Evolutionary conservation across 1,284 basidiomycete genomes (phyloP), one percentile per base, ranked within the genome.

Genomic region (Singerocomus inundabilis): DNA sequence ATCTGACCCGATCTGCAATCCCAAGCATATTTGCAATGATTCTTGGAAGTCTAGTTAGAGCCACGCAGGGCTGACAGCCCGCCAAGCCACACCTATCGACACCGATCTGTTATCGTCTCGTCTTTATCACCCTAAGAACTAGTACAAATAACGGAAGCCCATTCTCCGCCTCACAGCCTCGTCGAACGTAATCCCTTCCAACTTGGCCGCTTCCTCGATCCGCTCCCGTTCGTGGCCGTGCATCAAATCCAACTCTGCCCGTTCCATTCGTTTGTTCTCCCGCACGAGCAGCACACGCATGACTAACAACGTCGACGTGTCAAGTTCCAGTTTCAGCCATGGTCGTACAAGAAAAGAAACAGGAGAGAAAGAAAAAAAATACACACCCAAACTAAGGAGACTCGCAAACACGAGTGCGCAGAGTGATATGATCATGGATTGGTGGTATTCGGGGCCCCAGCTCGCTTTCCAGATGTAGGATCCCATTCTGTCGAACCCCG

Each of bases 381-480:
- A 56, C 56, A 6, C 58, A 79, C 79, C 58, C 12, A 74, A 57
- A 25, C 73, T 64, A 18, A 79, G 57, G 2, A 69, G 30, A 6
- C 66, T 67, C 48, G 71, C 68, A 1, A 78, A 61, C 24, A 60
- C 71, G 6, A 80, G 64, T 1, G 72, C 64, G 38, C 66, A 68
- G 0, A 80, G 56, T 0, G 72, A 74, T 46, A 81, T 77, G n/a
- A 66, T 68, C 77, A 81, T 76, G 0, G 77, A 79, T 44, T 71
- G 77, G 48, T 76, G 79, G 52, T 81, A 82, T 33, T 67, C 49
- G 0, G 78, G 79, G 6, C 73, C 68, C 78, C 79, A 81, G 16
- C 66, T 60, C 3, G 74, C 57, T n/a, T n/a, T n/a, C n/a, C n/a
- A n/a, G n/a, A n/a, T n/a, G n/a, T n/a, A n/a, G n/a, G n/a, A n/a